Percentiles rank a stretch among this genome's conserved stretches.
Conservation (phyloP, 768 basidiomycete genomes). For the Lenzites betulinus region DNA sequence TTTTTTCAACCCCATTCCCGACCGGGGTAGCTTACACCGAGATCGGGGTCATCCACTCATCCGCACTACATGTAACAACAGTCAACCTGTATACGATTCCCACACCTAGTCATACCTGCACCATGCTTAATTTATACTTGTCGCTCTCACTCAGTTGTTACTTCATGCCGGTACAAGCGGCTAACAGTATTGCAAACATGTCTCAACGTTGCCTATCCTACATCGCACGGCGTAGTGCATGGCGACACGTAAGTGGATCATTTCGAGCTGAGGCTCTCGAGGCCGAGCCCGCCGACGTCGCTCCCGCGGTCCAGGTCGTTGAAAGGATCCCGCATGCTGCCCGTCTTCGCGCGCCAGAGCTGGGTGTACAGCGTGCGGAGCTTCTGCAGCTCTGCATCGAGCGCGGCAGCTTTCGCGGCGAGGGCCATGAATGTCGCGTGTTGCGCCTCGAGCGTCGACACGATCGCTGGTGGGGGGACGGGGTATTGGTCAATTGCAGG, state of each 20-base stretch:
- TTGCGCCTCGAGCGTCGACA: slow-evolving; percentile 78
- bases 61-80: background rate
- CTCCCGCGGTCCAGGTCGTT: slow-evolving; percentile 47
- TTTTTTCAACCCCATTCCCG: no score
- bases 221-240: background rate
- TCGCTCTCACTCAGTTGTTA: background rate
- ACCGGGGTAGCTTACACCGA: no score
- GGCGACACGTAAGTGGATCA: background rate
- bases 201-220: no score
- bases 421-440: slow-evolving; percentile 76
- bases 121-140: slow-evolving; percentile 10
- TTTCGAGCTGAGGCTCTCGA: slow-evolving; percentile 45
- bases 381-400: slow-evolving; percentile 75
- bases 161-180: no score
- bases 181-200: no score
- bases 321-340: slow-evolving; percentile 84
- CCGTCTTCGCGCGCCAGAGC: slow-evolving; percentile 77
- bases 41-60: no score
- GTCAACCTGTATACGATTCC: background rate
- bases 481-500: slow-evolving; percentile 8
- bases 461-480: slow-evolving; percentile 52
- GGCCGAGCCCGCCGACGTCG: slow-evolving; percentile 45
- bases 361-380: slow-evolving; percentile 76
- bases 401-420: slow-evolving; percentile 71
- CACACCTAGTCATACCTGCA: background rate